phyloP scores from a whole-genome alignment of 2,329 filamentous ascomycete genomes.

The Ilyonectria robusta region DNA sequence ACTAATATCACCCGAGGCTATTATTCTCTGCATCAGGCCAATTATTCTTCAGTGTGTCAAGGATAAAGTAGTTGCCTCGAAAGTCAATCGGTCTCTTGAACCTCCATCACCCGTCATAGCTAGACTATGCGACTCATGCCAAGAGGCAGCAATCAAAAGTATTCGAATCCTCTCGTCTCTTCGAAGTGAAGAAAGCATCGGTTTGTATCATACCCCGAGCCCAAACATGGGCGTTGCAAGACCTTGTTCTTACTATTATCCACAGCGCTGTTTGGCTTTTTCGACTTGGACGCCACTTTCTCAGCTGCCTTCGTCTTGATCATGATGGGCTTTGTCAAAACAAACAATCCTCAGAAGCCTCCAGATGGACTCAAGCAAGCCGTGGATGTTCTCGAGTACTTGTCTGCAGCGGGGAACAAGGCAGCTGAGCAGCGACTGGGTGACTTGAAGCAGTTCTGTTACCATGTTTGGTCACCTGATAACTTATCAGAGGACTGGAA shows the following conservation, averaged over 20 bases:
- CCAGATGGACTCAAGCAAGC: conserved; percentile 44
- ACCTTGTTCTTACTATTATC: neutral
- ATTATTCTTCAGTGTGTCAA: conserved; percentile 49
- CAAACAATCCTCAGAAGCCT: conserved; percentile 37
- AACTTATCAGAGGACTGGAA: conserved; percentile 41
- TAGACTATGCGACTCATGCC: conserved; percentile 43
- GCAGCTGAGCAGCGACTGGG: conserved; percentile 42
- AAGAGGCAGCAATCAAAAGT: conserved; percentile 46
- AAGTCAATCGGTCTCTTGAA: conserved; percentile 18
- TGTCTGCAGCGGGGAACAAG: conserved; percentile 44
- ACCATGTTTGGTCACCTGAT: conserved; percentile 45
- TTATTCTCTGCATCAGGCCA: conserved; percentile 48
- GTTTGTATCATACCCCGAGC: conserved; percentile 12
- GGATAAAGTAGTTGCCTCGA: conserved; percentile 44
- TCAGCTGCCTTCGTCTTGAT: conserved; percentile 47
- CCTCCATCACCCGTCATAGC: conserved; percentile 38
- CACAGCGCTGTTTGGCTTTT: conserved; percentile 46
- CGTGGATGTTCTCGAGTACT: conserved; percentile 41
- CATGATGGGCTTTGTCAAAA: conserved; percentile 48
- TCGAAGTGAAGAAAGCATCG: conserved; percentile 40
- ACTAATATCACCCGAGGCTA: conserved; percentile 34
- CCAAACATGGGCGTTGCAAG: too few relatives aligned
- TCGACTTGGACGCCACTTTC: conserved; percentile 48
- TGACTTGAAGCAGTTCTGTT: conserved; percentile 47
- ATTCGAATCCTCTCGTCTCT: conserved; percentile 44